phyloP scores from a whole-genome alignment of 1,139 yeast species.

The Kodamaea sp. region DNA sequence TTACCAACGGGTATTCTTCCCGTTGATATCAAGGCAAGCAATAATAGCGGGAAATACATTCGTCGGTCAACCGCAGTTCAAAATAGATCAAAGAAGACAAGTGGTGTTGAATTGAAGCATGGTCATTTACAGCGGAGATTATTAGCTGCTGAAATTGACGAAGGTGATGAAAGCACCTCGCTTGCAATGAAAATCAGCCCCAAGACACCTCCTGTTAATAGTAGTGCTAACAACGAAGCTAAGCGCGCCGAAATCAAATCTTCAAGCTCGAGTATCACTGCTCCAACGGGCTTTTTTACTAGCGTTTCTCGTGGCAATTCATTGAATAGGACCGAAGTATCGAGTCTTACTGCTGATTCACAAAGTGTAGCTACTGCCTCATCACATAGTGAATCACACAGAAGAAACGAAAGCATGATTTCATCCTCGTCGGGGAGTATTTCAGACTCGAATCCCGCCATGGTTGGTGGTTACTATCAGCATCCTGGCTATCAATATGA shows the following conservation, averaged over 20 bases:
- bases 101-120: constrained; percentile 66
- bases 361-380: constrained; percentile 22
- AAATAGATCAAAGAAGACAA: constrained; percentile 29
- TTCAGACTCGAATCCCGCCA: constrained; percentile 23
- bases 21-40: constrained; percentile 31
- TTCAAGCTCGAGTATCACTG: constrained; percentile 21
- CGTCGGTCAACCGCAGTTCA: constrained; percentile 28
- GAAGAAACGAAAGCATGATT: constrained; percentile 20
- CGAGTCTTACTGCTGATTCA: constrained; percentile 17
- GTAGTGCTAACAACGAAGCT: constrained; percentile 11
- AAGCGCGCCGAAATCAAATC: constrained; percentile 16
- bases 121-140: constrained; percentile 73
- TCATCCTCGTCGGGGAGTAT: constrained; percentile 21
- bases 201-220: constrained; percentile 1
- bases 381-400: constrained; percentile 10
- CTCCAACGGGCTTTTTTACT: constrained; percentile 12
- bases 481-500: constrained; percentile 39
- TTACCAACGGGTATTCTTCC: constrained; percentile 63
- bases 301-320: constrained; percentile 21
- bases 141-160: constrained; percentile 76
- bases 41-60: constrained; percentile 30
- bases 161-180: constrained; percentile 37
- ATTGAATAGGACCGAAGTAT: constrained; percentile 29
- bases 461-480: constrained; percentile 38
- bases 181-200: constrained; percentile 8